Percentiles rank a stretch among this genome's conserved stretches.
Conservation (phyloP, 1,139 yeast species). For the Ashbya aceris region DNA sequence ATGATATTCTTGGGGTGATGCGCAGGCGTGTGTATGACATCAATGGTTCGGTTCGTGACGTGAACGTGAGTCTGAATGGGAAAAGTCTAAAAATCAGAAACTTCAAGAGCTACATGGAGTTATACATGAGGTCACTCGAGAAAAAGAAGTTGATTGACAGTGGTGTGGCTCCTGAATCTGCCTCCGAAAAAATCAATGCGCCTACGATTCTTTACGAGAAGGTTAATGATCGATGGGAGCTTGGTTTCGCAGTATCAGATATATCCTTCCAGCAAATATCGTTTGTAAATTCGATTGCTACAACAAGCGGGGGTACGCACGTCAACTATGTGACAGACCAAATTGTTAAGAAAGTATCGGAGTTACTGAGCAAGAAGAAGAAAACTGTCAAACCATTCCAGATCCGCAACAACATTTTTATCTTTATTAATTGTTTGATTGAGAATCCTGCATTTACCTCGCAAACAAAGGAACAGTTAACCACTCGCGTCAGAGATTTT, state of each 20-base stretch:
- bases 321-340: constrained; percentile 82
- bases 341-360: constrained; percentile 65
- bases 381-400: constrained; percentile 81
- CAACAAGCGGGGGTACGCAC: constrained; percentile 96
- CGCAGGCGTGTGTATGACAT: constrained; percentile 92
- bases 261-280: constrained; percentile 89
- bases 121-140: constrained; percentile 71
- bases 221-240: constrained; percentile 80
- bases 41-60: constrained; percentile 88
- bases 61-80: constrained; percentile 73
- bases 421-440: constrained; percentile 84
- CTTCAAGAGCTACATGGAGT: constrained; percentile 81
- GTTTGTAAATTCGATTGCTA: constrained; percentile 94
- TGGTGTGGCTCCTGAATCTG: constrained; percentile 30
- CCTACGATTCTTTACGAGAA: constrained; percentile 75
- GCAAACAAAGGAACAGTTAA: constrained; percentile 92
- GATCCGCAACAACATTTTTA: constrained; percentile 79
- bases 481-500: constrained; percentile 80
- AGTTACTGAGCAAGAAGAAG: constrained; percentile 63
- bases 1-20: constrained; percentile 72
- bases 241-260: constrained; percentile 91
- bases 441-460: constrained; percentile 97
- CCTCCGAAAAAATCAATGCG: constrained; percentile 31
- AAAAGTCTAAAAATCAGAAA: constrained; percentile 57
- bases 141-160: constrained; percentile 31